A percentile compares a stretch with the other conserved stretches of the same genome.
Conservation (phyloP, 805 yeast genomes). For the Lipomyces sp. region DNA sequence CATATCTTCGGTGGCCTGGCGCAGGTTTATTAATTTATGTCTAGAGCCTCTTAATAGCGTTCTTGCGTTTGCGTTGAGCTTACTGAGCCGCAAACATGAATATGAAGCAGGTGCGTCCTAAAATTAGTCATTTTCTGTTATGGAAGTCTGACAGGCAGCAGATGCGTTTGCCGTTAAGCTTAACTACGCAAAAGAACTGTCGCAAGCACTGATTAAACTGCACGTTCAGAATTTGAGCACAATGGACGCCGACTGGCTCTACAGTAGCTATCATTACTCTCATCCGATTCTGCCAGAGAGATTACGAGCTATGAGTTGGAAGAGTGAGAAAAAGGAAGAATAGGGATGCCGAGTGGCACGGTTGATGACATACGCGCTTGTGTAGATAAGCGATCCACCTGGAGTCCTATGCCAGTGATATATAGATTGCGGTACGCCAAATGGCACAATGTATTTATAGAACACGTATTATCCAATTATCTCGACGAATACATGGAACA, state of each 20-base stretch:
- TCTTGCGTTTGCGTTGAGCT: constrained; percentile 67
- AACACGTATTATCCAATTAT: neutral
- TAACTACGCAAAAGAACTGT: constrained; percentile 72
- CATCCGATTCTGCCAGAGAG: constrained; percentile 95
- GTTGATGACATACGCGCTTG: neutral
- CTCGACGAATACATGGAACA: neutral
- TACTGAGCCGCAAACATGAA: constrained; percentile 82
- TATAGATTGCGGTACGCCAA: neutral
- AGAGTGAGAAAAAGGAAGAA: constrained; percentile 30
- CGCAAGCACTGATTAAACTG: constrained; percentile 72
- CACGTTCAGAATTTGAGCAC: constrained; percentile 81
- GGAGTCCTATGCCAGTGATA: neutral
- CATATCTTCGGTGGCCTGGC: neutral
- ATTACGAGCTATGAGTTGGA: constrained; percentile 66
- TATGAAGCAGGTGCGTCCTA: constrained; percentile 81
- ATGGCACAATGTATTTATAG: neutral
- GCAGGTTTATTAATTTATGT: neutral
- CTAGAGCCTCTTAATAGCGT: constrained; percentile 71
- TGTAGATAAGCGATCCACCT: neutral
- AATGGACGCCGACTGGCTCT: constrained; percentile 88
- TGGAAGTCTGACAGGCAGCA: neutral
- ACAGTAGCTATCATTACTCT: constrained; percentile 83
- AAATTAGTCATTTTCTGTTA: neutral
- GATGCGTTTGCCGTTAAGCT: constrained; percentile 61
- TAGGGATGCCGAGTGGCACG: neutral